phyloP scores from a whole-genome alignment of 495 filamentous ascomycete species.

The Penicillium lagena region DNA sequence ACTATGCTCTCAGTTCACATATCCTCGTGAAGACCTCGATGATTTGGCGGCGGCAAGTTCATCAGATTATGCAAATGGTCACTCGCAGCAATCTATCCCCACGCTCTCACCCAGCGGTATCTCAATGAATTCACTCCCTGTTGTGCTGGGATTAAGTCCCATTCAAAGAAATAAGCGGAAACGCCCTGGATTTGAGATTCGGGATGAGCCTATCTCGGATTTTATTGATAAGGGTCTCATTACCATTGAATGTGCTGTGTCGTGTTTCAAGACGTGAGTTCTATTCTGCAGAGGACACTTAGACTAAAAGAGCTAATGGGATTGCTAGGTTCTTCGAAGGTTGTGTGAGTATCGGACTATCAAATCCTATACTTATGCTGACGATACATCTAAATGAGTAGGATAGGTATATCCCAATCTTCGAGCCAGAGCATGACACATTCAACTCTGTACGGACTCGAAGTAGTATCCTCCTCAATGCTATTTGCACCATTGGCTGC shows the following conservation, averaged over 20 bases:
- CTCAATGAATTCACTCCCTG: slow-evolving; percentile 1
- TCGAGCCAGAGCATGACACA: slow-evolving; percentile 35
- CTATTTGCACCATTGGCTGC: slow-evolving; percentile 43
- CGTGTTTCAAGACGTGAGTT: slow-evolving; percentile 29
- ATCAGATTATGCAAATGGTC: neutral
- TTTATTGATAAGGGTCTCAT: slow-evolving; percentile 33
- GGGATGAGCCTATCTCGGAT: slow-evolving; percentile 26
- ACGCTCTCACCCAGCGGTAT: slow-evolving; percentile 10
- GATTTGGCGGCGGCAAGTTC: neutral
- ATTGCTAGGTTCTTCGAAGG: slow-evolving; percentile 36
- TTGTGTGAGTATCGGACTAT: slow-evolving; percentile 20
- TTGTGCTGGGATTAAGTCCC: neutral
- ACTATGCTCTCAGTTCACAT: slow-evolving; percentile 2
- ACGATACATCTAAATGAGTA: slow-evolving; percentile 1
- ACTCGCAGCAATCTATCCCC: slow-evolving; percentile 6
- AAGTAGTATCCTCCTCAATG: slow-evolving; percentile 40
- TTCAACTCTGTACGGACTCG: slow-evolving; percentile 33
- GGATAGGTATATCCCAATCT: slow-evolving; percentile 42
- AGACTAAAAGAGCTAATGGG: neutral
- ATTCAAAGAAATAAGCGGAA: slow-evolving; percentile 12
- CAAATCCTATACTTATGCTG: too few species aligned
- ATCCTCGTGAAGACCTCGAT: neutral
- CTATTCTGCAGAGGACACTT: too few species aligned
- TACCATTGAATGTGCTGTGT: slow-evolving; percentile 23
- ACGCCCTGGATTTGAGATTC: slow-evolving; percentile 31